These are phyloP conservation scores for Entonaema liquescens DNA, from an alignment of 495 filamentous ascomycete species.

Conservation along the genomic window DNA sequence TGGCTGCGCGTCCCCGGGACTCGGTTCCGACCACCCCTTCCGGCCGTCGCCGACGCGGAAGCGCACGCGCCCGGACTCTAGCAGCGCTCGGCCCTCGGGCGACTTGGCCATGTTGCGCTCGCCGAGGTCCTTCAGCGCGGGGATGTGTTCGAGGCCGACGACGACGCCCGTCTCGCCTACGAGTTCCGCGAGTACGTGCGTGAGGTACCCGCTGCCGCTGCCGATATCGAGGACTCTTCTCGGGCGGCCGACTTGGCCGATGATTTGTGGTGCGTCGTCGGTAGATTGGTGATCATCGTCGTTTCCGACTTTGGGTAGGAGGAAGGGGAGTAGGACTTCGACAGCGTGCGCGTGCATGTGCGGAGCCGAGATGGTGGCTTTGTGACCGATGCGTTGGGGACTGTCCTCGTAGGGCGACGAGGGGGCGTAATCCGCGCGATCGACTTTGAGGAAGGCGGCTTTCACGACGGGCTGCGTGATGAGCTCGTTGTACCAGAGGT, in stretches of 20 bases:
- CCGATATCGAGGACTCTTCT: constrained; percentile 84
- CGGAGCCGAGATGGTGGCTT: constrained; percentile 92
- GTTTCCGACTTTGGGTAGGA: constrained; percentile 45
- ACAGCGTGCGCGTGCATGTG: constrained; percentile 93
- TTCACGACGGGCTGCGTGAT: constrained; percentile 77
- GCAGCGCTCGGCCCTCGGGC: constrained; percentile 66
- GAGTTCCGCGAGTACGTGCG: constrained; percentile 86
- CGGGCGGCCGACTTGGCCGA: constrained; percentile 9
- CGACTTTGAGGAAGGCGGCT: constrained; percentile 83
- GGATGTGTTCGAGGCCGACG: constrained; percentile 91
- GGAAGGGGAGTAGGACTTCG: constrained; percentile 71
- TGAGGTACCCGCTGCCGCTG: constrained; percentile 89
- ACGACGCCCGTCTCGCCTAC: constrained; percentile 70
- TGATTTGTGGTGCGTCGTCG: constrained; percentile 38
- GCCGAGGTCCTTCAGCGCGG: constrained; percentile 75
- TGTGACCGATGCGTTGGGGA: constrained; percentile 86
- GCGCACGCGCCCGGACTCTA: constrained; percentile 67
- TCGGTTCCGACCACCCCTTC: constrained; percentile 69
- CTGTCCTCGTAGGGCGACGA: constrained; percentile 81
- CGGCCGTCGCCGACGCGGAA: constrained; percentile 87
- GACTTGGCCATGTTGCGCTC: constrained; percentile 78
- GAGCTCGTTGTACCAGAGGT: constrained; percentile 74
- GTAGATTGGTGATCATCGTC: constrained; percentile 41
- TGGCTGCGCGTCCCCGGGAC: constrained; percentile 39
- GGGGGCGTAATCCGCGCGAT: constrained; percentile 84